Conservation (phyloP, 1,139 yeast species). For the Lodderomyces beijingensis region DNA sequence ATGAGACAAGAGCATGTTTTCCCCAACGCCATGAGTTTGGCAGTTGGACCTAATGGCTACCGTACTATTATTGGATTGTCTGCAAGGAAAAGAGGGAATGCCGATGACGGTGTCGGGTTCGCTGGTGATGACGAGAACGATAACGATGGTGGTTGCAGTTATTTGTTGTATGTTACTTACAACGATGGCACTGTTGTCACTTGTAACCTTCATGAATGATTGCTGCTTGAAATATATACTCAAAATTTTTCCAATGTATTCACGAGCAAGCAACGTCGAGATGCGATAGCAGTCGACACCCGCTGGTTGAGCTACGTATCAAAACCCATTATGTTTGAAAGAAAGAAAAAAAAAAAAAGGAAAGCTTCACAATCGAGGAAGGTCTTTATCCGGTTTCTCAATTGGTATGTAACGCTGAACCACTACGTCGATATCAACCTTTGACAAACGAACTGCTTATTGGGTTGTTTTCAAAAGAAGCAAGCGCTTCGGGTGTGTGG, state of each 20-base stretch:
- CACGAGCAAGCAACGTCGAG: too few relatives aligned
- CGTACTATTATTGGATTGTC: slow-evolving; percentile 33
- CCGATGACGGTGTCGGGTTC: too few relatives aligned
- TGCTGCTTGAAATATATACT: not conserved
- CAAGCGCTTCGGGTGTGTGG: too few relatives aligned
- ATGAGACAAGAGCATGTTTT: slow-evolving; percentile 60
- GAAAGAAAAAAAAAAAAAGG: too few relatives aligned
- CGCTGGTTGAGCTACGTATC: too few relatives aligned
- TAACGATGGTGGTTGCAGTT: slow-evolving; percentile 19
- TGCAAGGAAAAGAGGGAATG: slow-evolving; percentile 22
- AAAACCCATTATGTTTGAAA: too few relatives aligned
- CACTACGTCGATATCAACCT: too few relatives aligned
- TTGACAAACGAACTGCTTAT: too few relatives aligned
- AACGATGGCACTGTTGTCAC: slow-evolving; percentile 22
- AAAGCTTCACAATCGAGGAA: too few relatives aligned
- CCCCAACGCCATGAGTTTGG: slow-evolving; percentile 35
- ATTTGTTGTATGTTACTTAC: slow-evolving; percentile 25
- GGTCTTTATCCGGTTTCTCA: too few relatives aligned
- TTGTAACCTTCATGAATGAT: not conserved
- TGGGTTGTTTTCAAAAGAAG: too few relatives aligned
- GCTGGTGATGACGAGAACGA: slow-evolving; percentile 8
- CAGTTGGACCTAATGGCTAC: slow-evolving; percentile 23
- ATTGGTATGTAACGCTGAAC: too few relatives aligned
- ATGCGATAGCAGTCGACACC: not conserved
- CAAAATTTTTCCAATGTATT: not conserved